phyloP scores from a whole-genome alignment of 108 stramenopile species.

The Cyclotella baltica region DNA sequence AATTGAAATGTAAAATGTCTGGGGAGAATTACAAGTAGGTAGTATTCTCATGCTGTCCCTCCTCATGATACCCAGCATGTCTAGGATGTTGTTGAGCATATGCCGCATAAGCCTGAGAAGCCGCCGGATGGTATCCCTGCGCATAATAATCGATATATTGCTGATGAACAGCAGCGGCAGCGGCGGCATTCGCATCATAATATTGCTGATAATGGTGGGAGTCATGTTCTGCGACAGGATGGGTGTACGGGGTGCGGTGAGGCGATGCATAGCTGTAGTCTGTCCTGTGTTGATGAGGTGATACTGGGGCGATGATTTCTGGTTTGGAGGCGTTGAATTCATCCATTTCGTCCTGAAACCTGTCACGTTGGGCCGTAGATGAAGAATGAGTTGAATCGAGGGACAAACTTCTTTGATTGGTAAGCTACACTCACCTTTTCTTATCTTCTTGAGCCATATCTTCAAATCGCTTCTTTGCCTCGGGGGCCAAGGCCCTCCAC shows the following conservation, averaged over 20 bases:
- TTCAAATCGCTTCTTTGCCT: constrained; percentile 72
- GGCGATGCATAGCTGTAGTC: background rate
- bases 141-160: constrained; percentile 35
- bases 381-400: background rate
- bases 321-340: constrained; percentile 41
- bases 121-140: constrained; percentile 5
- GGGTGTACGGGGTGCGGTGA: background rate
- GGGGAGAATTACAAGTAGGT: too few species aligned
- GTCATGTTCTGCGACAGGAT: constrained; percentile 7
- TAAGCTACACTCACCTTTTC: constrained; percentile 35
- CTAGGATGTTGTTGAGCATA: background rate
- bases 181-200: constrained; percentile 24
- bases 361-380: background rate
- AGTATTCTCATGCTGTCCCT: background rate
- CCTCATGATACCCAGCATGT: background rate
- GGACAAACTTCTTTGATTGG: background rate
- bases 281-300: background rate
- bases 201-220: constrained; percentile 29
- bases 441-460: constrained; percentile 69
- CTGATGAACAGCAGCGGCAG: constrained; percentile 10
- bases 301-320: background rate
- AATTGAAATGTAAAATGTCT: background rate
- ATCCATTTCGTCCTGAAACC: constrained; percentile 61
- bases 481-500: constrained; percentile 73
- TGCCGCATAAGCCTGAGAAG: background rate